Conservation (phyloP, 1,139 yeast species). For the Pichia sp. region DNA sequence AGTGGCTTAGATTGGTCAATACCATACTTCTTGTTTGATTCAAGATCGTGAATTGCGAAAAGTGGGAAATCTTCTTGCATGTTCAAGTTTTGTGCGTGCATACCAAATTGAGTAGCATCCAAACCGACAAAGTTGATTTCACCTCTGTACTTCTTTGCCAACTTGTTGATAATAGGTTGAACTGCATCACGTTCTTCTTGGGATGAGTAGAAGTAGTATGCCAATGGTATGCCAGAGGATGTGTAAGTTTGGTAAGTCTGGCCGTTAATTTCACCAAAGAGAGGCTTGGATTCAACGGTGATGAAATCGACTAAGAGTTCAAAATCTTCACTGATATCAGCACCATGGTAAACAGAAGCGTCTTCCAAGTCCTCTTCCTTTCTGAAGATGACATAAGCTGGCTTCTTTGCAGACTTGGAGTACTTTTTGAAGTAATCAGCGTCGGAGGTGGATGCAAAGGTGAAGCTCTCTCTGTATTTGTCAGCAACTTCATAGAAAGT, state of each 20-base stretch:
- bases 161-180: conserved; percentile 43
- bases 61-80: conserved; percentile 86
- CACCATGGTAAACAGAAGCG: conserved; percentile 37
- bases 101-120: conserved; percentile 75
- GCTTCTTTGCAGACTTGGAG: conserved; percentile 32
- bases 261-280: conserved; percentile 86
- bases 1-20: conserved; percentile 34
- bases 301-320: conserved; percentile 48
- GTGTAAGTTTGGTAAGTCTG: conserved; percentile 72
- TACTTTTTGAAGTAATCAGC: conserved; percentile 39
- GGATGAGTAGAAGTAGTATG: conserved; percentile 75
- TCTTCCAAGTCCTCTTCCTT: conserved; percentile 33
- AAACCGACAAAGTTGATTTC: conserved; percentile 80
- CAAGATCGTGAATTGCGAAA: conserved; percentile 76
- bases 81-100: conserved; percentile 84
- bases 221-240: conserved; percentile 68
- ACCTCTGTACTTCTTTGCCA: conserved; percentile 76
- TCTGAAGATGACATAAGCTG: conserved; percentile 44
- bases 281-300: conserved; percentile 68
- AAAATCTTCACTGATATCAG: conserved; percentile 27
- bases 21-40: conserved; percentile 69
- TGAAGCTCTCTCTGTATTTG: conserved; percentile 50
- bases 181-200: conserved; percentile 59
- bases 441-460: conserved; percentile 53
- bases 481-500: conserved; percentile 52